Conservation (phyloP, 148 eudicot species). For the Heliamphora exappendiculata region DNA sequence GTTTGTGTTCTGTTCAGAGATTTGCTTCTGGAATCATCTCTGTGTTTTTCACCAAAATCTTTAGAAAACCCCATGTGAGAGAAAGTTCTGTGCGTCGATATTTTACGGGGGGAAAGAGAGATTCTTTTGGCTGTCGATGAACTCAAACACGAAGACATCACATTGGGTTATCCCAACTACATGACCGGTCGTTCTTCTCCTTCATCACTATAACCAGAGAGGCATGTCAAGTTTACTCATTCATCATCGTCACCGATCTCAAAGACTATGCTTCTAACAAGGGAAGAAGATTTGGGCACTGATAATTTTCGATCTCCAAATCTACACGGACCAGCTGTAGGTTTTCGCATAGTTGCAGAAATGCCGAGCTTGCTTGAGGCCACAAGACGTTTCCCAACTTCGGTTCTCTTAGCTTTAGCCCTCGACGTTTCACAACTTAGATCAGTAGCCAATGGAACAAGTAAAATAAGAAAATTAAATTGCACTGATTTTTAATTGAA, state of each 20-base stretch:
- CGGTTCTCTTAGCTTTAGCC: conserved; percentile 21
- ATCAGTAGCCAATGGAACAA: conserved; percentile 9
- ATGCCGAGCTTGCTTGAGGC: conserved; percentile 40
- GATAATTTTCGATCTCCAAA: conserved; percentile 17
- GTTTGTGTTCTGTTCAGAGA: conserved; percentile 11
- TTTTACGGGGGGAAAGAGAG: conserved; percentile 9
- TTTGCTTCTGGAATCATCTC: no score
- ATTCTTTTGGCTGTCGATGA: conserved; percentile 17
- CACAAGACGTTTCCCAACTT: conserved; percentile 47
- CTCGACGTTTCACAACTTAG: conserved; percentile 12
- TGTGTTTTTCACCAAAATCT: conserved; percentile 11
- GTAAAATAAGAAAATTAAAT: conserved; percentile 12
- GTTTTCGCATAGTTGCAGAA: conserved; percentile 18
- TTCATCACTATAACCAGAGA: neutral
- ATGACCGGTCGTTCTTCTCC: neutral
- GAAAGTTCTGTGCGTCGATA: conserved; percentile 13
- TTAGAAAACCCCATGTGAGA: conserved; percentile 20
- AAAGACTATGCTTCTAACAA: conserved; percentile 36
- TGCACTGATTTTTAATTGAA: neutral
- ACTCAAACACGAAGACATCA: conserved; percentile 20
- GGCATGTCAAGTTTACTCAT: conserved; percentile 15
- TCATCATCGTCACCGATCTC: conserved; percentile 41
- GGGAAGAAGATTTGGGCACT: conserved; percentile 20
- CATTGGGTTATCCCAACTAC: no score
- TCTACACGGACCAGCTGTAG: conserved; percentile 19